Base-by-base conservation (phyloP, 495 filamentous ascomycete species). In the Xylaria flabelliformis region DNA sequence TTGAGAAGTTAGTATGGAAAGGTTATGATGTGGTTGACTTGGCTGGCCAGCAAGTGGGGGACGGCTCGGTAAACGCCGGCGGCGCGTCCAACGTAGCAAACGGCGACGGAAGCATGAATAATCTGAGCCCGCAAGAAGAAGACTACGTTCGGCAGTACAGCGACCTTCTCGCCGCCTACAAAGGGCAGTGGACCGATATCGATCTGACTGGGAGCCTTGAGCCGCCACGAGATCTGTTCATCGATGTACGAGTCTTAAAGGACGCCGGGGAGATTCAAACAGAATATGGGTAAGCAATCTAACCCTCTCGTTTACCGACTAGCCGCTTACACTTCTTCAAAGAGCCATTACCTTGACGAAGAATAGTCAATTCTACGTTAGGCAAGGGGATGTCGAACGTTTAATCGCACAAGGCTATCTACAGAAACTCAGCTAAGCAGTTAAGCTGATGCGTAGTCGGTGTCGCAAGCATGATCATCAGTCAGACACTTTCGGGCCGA, bases 241-340 rank as follows among this genome's bases (percentile, higher is more conserved):
- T 99, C 79, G 97, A 99, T 82, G 97, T 99, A 64, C 85, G 97
- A 67, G 97, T 98, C 65, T 81, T 99, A 73, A 97, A 96, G 79
- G 96, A 99, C 85, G 97, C 95, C 55, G 97, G 97, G 32, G 96
- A 98, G 85, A 97, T 99, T 73, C 96, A 99, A 83, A 99, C 97
- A 13, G 97, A 99, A 84, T 99, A 98, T 81, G 97, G 97, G 94
- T 98, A 88, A 80, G 89, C 82, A 71, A 55, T 42, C 62, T 62
- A 2, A 73, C 36, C 71, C 67, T 50, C 42, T 66, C 66, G 9
- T 21, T 48, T 51, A 5, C 12, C 64, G 62, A 73, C 53, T 46
- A 66, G 63, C 44, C 55, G 64, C 76, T 79, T 71, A 78, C 72
- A n/a, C 21, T 73, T 61, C 61, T 32, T 71, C 36, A 42, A 74